Evolutionary conservation across 176 grass and related monocot genomes (phyloP), one percentile per base, ranked within the genome.

Genomic region (Zoysia japonica): DNA sequence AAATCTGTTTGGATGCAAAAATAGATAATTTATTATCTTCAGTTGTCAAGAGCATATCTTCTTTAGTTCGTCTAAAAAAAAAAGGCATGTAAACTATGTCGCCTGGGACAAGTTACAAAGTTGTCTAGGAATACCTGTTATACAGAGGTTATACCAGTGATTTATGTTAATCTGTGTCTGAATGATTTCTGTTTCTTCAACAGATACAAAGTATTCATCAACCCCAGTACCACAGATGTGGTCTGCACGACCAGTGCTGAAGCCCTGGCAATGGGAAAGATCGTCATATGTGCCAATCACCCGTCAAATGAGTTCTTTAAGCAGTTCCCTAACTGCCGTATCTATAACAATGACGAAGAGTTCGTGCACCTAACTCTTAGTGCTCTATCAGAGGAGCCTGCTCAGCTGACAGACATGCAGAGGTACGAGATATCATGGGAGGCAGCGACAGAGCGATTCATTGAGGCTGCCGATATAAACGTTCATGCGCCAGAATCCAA

Each of bases 291-390:
- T 83, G 92, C 92, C 64, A 83, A 95, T 83, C 92, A 98, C 78
- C 92, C 96, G 17, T 98, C 96, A 19, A 98, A 98, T 67, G 96
- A 95, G 49, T 98, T 98, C 84, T 98, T 98, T 86, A 98, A 93
- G 88, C 92, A 95, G 42, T 98, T 98, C 65, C 90, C 88, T 57
- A 98, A 98, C 51, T 95, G 96, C 53, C 90, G 81, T 37, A 84
- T 89, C 78, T 98, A 94, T 66, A 87, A 95, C 72, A 86, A 74
- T 10, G 84, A 82, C 4, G 85, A 92, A 12, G 96, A 98, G 49
- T 98, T 95, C 83, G 96, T 98, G 46, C 89, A 93, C 37, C 53
- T 93, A 73, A 87, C 90, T 17, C 75, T 89, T 52, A 80, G 75
- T 72, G 88, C 96, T 83, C 79, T 95, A 60, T 74, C 81, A 47